A percentile compares a stretch with the other conserved stretches of the same genome.
Conservation (phyloP, 805 yeast genomes). For the Lipomyces sp. region DNA sequence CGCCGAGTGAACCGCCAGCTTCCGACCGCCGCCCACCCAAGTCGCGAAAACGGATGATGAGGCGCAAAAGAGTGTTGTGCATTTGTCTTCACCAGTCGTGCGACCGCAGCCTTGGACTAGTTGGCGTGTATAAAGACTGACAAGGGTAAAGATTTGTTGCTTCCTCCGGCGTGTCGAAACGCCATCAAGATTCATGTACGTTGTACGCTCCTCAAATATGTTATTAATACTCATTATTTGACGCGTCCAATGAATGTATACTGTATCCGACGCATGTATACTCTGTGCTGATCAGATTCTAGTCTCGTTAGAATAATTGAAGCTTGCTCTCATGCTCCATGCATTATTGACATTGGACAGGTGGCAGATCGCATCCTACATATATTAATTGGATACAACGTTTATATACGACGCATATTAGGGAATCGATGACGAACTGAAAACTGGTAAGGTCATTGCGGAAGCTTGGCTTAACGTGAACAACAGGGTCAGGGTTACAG, state of each 20-base stretch:
- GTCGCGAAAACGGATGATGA: conserved; percentile 14
- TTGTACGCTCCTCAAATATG: background rate
- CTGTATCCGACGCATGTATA: too few relatives aligned
- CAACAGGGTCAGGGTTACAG: too few relatives aligned
- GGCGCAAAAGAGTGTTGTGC: conserved; percentile 25
- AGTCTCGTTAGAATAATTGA: too few relatives aligned
- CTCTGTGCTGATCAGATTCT: background rate
- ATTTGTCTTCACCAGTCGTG: background rate
- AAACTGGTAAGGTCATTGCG: too few relatives aligned
- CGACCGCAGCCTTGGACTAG: conserved; percentile 14
- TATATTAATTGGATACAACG: too few relatives aligned
- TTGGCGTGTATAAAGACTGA: conserved; percentile 12
- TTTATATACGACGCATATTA: too few relatives aligned
- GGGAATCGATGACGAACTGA: too few relatives aligned
- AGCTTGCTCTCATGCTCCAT: background rate
- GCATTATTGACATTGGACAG: background rate
- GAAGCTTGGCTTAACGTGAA: too few relatives aligned
- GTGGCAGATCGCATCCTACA: too few relatives aligned
- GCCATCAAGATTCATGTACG: background rate
- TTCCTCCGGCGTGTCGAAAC: background rate
- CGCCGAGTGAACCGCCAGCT: conserved; percentile 9
- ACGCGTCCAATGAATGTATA: too few relatives aligned
- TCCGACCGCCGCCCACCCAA: conserved; percentile 5
- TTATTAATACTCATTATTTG: background rate
- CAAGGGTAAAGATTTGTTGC: background rate